A percentile compares a stretch with the other conserved stretches of the same genome.
phyloP scores from a whole-genome alignment of 768 basidiomycete genomes.

The Austroboletus festivus region DNA sequence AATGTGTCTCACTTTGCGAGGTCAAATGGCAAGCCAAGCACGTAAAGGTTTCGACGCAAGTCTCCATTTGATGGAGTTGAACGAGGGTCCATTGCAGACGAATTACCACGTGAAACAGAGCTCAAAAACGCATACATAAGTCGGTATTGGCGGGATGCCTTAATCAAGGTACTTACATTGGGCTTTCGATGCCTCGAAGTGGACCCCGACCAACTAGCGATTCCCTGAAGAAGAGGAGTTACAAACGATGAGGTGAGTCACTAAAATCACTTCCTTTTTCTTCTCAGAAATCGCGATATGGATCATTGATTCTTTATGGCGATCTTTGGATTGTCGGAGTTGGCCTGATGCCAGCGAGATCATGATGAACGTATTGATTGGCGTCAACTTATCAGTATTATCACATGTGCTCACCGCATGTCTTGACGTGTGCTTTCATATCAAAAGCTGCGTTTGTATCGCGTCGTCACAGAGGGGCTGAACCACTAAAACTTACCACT shows the following conservation, averaged over 20 bases:
- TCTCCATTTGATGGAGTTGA: conserved; percentile 34
- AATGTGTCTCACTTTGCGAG: conserved; percentile 59
- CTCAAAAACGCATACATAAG: conserved; percentile 33
- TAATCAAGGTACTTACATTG: conserved; percentile 44
- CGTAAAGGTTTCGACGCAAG: conserved; percentile 74
- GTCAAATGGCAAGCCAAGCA: conserved; percentile 79
- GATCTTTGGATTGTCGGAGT: conserved; percentile 8
- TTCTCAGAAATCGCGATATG: not conserved
- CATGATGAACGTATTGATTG: conserved; percentile 3
- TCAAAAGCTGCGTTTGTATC: not conserved
- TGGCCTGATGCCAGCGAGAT: conserved; percentile 12
- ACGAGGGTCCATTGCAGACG: not conserved
- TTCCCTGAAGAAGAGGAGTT: conserved; percentile 12
- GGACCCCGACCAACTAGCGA: conserved; percentile 33
- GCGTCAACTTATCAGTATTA: not conserved
- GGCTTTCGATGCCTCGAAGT: conserved; percentile 52
- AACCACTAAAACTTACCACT: conserved; percentile 25
- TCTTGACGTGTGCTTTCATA: conserved; percentile 3
- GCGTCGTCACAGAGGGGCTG: not conserved
- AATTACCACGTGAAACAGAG: conserved; percentile 31
- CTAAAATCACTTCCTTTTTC: conserved; percentile 10
- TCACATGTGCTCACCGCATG: conserved; percentile 9
- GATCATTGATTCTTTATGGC: conserved; percentile 1
- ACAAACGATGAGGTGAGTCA: not conserved
- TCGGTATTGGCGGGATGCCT: not conserved